Evolutionary conservation across 441 rosid species (phyloP).

Genomic region (Geranium incanum): DNA sequence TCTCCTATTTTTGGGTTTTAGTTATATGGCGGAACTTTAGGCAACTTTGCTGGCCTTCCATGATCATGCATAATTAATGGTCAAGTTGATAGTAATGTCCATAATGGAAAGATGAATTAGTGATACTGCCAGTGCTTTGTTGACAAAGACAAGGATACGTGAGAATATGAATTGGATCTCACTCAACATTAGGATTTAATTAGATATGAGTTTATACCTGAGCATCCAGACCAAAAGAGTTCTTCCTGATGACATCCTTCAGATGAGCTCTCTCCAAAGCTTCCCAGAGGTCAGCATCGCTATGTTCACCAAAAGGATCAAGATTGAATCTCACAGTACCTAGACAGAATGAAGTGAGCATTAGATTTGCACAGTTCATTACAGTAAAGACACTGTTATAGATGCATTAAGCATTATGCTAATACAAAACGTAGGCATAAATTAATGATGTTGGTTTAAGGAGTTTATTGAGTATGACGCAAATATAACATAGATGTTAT

Average conservation of each 20-base stretch:
- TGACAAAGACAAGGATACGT: background rate
- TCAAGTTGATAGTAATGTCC: background rate
- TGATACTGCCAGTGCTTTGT: background rate
- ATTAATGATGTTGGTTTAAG: background rate
- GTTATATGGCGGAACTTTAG: background rate
- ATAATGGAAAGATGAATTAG: background rate
- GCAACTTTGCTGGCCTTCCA: background rate
- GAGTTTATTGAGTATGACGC: background rate
- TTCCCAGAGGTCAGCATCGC: slow-evolving; percentile 88
- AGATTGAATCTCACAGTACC: slow-evolving; percentile 92
- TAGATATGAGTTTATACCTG: slow-evolving; percentile 38
- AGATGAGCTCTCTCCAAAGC: slow-evolving; percentile 87
- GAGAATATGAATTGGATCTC: background rate
- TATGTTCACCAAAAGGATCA: slow-evolving; percentile 89
- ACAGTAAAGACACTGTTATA: background rate
- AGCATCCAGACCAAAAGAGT: slow-evolving; percentile 71
- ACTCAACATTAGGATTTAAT: background rate
- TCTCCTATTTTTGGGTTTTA: background rate
- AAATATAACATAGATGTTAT: background rate
- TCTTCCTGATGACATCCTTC: slow-evolving; percentile 73
- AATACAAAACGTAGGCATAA: background rate
- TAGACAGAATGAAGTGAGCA: slow-evolving; percentile 20
- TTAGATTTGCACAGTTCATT: background rate
- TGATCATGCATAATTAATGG: background rate
- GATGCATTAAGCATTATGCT: background rate